Evolutionary conservation across 371 early-diverging fungal genomes (phyloP).

Genomic region (Mucor velutinosus): DNA sequence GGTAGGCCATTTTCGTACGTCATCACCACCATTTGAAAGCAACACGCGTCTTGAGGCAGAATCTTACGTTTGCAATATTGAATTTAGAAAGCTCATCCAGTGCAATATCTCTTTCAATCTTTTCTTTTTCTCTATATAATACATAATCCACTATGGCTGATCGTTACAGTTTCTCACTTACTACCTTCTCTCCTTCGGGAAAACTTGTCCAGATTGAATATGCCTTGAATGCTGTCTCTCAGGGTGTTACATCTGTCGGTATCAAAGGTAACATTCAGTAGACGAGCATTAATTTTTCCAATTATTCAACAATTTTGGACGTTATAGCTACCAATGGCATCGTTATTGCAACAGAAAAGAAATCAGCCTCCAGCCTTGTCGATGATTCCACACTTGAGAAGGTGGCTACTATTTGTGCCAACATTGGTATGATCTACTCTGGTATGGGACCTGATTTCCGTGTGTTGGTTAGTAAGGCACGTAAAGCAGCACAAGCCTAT

Average conservation of each 20-base stretch:
- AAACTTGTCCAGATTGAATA: constrained; percentile 99
- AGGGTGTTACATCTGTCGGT: constrained; percentile 96
- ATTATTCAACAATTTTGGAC: neutral
- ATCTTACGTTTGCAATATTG: constrained; percentile 1
- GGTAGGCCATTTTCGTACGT: neutral
- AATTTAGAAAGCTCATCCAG: neutral
- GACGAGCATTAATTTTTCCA: neutral
- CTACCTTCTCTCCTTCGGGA: constrained; percentile 99
- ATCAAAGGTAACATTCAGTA: constrained; percentile 83
- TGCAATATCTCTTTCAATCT: neutral
- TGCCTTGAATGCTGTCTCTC: constrained; percentile 94
- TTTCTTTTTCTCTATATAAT: neutral
- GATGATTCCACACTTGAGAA: constrained; percentile 90
- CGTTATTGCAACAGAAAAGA: constrained; percentile 98
- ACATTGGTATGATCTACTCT: constrained; percentile 97
- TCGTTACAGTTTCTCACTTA: constrained; percentile 95
- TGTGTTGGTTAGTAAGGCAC: constrained; percentile 92
- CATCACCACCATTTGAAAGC: neutral
- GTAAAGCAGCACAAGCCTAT: constrained; percentile 96
- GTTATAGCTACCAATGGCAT: constrained; percentile 90
- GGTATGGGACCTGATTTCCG: constrained; percentile 99
- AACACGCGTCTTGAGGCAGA: constrained; percentile 1
- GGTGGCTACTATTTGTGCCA: constrained; percentile 87
- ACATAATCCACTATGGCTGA: constrained; percentile 39
- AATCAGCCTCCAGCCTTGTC: constrained; percentile 89